Conservation (phyloP, 257 asterid genomes). For the Galeopsis tetrahit region DNA sequence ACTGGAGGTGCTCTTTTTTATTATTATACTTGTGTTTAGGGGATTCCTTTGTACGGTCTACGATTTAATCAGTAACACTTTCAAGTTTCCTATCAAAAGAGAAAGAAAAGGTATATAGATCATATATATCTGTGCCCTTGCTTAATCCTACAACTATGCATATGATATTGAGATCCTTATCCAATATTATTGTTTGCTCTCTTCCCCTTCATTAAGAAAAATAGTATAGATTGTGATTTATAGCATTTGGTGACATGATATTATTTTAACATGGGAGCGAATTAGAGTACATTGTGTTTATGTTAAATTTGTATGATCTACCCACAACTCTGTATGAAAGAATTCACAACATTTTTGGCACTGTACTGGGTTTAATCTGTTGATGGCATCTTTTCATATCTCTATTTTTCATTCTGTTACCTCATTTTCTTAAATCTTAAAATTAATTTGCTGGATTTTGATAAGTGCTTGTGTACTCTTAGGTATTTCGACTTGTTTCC, state of each 20-base stretch:
- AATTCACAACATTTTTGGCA: slow-evolving; percentile 18
- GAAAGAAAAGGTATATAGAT: background rate
- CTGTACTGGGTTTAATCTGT: slow-evolving; percentile 19
- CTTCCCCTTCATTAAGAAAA: background rate
- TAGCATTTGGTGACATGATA: slow-evolving; percentile 6
- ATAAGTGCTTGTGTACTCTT: slow-evolving; percentile 35
- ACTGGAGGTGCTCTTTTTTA: too few species aligned
- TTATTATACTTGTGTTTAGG: too few species aligned
- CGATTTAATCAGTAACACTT: too few species aligned
- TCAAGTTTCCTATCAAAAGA: too few species aligned
- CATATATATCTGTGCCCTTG: background rate
- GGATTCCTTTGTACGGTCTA: too few species aligned
- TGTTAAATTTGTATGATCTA: slow-evolving; percentile 4
- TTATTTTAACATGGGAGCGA: background rate
- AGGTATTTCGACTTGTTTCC: slow-evolving; percentile 98
- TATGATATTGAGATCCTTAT: background rate
- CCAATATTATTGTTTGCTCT: background rate
- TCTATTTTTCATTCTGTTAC: slow-evolving; percentile 19
- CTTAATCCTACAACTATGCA: background rate
- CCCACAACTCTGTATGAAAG: background rate
- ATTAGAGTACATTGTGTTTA: slow-evolving; percentile 2
- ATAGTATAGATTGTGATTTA: background rate
- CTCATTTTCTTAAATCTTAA: slow-evolving; percentile 6
- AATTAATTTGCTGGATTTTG: slow-evolving; percentile 23
- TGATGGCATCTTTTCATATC: slow-evolving; percentile 8